Evolutionary conservation across 1,284 basidiomycete species (phyloP).

Genomic region (Microbotryum silenes-acaulis): DNA sequence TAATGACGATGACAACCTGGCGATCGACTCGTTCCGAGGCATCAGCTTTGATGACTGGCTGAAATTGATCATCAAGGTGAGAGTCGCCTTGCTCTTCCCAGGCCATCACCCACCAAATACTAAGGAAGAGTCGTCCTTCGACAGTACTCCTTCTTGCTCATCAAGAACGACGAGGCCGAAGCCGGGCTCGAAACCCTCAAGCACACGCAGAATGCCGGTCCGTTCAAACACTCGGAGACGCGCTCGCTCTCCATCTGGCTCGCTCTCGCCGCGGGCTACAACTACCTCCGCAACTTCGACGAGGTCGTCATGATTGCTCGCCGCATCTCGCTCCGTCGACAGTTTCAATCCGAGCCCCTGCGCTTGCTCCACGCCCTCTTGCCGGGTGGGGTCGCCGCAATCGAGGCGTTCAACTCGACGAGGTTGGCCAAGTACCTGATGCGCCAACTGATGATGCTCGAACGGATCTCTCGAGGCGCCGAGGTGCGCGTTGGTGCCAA

Average conservation of each 20-base stretch:
- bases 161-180: constrained; percentile 54
- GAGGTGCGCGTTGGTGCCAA: too few relatives aligned
- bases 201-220: constrained; percentile 68
- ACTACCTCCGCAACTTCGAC: constrained; percentile 51
- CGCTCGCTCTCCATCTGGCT: constrained; percentile 45
- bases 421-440: constrained; percentile 64
- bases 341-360: constrained; percentile 73
- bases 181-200: constrained; percentile 68
- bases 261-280: constrained; percentile 62
- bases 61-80: constrained; percentile 70
- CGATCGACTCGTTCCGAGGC: constrained; percentile 58
- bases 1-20: constrained; percentile 29
- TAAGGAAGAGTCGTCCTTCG: background rate
- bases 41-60: constrained; percentile 83
- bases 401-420: constrained; percentile 64
- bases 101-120: background rate
- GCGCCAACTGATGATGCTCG: constrained; percentile 25
- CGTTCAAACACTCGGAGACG: constrained; percentile 68
- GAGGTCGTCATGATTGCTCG: constrained; percentile 62
- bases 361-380: constrained; percentile 64
- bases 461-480: background rate
- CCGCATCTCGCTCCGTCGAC: constrained; percentile 60
- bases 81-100: constrained; percentile 25
- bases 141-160: constrained; percentile 77
- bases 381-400: constrained; percentile 57